Base-by-base conservation (phyloP, 352 stramenopile species). In the Phytophthora pistaciae region DNA sequence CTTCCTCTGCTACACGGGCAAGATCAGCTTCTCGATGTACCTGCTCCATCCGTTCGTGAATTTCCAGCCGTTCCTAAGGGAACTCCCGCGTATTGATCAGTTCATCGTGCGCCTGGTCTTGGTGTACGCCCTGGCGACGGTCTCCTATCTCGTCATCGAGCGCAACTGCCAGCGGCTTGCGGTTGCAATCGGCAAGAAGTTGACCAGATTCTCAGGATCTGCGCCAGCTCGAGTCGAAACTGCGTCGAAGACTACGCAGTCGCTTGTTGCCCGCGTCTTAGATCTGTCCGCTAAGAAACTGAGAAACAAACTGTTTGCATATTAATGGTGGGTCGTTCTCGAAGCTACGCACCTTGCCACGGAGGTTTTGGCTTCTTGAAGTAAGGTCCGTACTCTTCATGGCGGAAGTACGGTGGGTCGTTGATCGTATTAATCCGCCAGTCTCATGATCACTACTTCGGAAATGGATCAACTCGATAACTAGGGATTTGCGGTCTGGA, bases 1-100 rank as follows among this genome's bases (percentile, higher is more conserved):
- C 18, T 11, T 80, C 11, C 27, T 82, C 21, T 65, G 55, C 33
- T 84, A 67, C 61, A 66, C 63, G 3, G 77, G 77, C n/a, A 81
- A 84, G 49, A 58, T 84, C 62, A 82, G 74, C 67, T 84, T 74
- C 57, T 82, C 77, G 0, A 75, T 81, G 63, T 84, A 84, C 29
- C 29, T 84, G 57, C 73, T 84, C 6, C 77, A 84, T 48, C 67
- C 31, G 13, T 84, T 77, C 27, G 55, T 79, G 10, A 63, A 49
- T 49, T 49, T 49, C 7, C 18, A 23, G 42, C 42, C 42, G 42
- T 49, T 49, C 18, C 42, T 49, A 23, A 5, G 2, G 1, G n/a
- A 48, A 27, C 33, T 68, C 0, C 38, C 50, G 21, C 61, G 61
- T 14, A 46, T 67, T 4, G 60, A 67, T 23, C 60, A 67, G 18